These are phyloP conservation scores for Zea luxurians DNA, from an alignment of 176 grass and related monocot genomes.

Conservation along the genomic window DNA sequence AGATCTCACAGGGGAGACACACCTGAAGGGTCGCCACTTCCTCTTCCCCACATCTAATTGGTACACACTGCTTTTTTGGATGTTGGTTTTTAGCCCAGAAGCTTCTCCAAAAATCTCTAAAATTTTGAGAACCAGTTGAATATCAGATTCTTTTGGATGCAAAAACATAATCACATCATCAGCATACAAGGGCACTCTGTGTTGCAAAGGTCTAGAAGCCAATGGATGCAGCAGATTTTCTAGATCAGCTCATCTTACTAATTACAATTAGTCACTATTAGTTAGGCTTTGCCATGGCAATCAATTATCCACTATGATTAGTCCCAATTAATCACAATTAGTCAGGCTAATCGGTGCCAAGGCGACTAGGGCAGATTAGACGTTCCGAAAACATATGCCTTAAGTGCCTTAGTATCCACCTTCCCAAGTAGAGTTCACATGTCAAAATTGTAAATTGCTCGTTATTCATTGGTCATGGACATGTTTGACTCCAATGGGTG, in stretches of 20 bases:
- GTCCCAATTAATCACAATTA: background rate
- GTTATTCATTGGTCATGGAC: background rate
- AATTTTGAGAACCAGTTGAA: too few species aligned
- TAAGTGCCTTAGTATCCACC: background rate
- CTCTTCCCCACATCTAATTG: too few species aligned
- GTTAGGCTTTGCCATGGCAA: background rate
- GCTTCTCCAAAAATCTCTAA: too few species aligned
- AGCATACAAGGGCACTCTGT: too few species aligned
- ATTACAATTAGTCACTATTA: background rate
- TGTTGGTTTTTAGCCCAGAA: too few species aligned
- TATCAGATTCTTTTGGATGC: too few species aligned
- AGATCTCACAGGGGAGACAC: too few species aligned
- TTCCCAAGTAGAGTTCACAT: slow-evolving; percentile 1
- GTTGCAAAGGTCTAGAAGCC: too few species aligned
- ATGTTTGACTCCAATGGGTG: background rate
- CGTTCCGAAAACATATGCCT: background rate
- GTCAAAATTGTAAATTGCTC: background rate
- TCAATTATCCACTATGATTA: background rate
- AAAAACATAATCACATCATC: too few species aligned
- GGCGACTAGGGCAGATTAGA: background rate
- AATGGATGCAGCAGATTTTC: too few species aligned
- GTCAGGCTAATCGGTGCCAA: background rate
- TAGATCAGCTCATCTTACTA: background rate
- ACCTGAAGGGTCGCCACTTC: too few species aligned
- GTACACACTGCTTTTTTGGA: too few species aligned